These are phyloP conservation scores for Phialophora tarda DNA, from an alignment of 2,329 filamentous ascomycete species.

Conservation along the genomic window DNA sequence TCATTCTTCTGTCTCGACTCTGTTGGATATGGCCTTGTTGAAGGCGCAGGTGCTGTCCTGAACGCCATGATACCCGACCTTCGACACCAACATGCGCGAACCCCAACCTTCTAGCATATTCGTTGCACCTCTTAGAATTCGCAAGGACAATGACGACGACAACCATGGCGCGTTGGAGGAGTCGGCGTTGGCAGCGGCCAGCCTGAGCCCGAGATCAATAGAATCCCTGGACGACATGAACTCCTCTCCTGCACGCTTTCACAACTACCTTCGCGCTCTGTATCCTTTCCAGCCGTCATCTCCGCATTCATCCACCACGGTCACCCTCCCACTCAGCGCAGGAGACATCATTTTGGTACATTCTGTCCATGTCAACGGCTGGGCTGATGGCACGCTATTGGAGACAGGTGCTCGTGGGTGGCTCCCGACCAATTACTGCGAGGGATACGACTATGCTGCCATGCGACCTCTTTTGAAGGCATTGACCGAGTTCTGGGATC, in stretches of 20 bases:
- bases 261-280: constrained; percentile 93
- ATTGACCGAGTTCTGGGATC: constrained; percentile 88
- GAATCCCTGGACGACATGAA: constrained; percentile 52
- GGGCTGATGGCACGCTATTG: constrained; percentile 93
- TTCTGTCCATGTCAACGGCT: constrained; percentile 96
- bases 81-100: constrained; percentile 31
- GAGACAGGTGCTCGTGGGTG: constrained; percentile 86
- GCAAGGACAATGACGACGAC: constrained; percentile 31
- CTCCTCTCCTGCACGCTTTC: constrained; percentile 70
- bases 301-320: constrained; percentile 78
- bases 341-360: constrained; percentile 94
- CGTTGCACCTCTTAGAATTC: constrained; percentile 41
- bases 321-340: constrained; percentile 85
- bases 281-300: constrained; percentile 86
- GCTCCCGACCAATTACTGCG: constrained; percentile 98
- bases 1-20: constrained; percentile 1
- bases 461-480: constrained; percentile 86
- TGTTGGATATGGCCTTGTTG: constrained; percentile 6
- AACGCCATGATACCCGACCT: constrained; percentile 27
- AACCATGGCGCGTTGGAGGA: constrained; percentile 12
- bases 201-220: constrained; percentile 15
- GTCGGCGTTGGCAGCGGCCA: constrained; percentile 13
- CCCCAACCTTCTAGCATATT: constrained; percentile 36
- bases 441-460: constrained; percentile 86
- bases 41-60: constrained; percentile 11